phyloP scores from a whole-genome alignment of 306 rosid species.

The Hylodesmum podocarpum region DNA sequence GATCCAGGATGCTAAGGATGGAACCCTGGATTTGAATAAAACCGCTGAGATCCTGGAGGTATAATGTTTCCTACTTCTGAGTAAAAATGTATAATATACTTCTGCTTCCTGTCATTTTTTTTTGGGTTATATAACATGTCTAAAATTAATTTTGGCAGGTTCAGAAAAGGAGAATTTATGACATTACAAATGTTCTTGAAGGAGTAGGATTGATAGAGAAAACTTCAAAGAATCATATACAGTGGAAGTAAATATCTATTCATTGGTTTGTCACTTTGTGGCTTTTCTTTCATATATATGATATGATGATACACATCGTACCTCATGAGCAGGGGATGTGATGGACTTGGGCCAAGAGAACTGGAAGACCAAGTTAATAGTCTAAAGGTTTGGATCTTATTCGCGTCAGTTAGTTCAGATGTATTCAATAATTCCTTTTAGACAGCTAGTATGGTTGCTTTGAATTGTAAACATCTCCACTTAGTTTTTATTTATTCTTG shows the following conservation, averaged over 20 bases:
- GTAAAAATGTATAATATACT: background rate
- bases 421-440: background rate
- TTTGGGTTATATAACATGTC: background rate
- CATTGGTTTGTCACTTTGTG: slow-evolving; percentile 5
- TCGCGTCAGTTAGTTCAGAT: slow-evolving; percentile 3
- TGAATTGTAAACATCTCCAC: slow-evolving; percentile 19
- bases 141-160: slow-evolving; percentile 50
- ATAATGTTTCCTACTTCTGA: background rate
- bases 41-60: slow-evolving; percentile 72
- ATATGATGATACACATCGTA: slow-evolving; percentile 9
- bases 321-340: slow-evolving; percentile 51
- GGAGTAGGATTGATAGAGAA: slow-evolving; percentile 83
- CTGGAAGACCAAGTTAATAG: slow-evolving; percentile 46
- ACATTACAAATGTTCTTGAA: slow-evolving; percentile 87
- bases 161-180: slow-evolving; percentile 84
- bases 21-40: slow-evolving; percentile 72
- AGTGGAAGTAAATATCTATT: slow-evolving; percentile 68
- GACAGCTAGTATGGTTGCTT: slow-evolving; percentile 2
- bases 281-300: slow-evolving; percentile 26
- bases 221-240: slow-evolving; percentile 73
- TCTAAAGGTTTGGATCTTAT: slow-evolving; percentile 46
- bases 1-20: slow-evolving; percentile 66
- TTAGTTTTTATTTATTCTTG: background rate
- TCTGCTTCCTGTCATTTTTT: background rate
- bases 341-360: slow-evolving; percentile 36